Evolutionary conservation across 2,329 filamentous ascomycete genomes (phyloP).

Genomic region (Diaporthe helianthi): DNA sequence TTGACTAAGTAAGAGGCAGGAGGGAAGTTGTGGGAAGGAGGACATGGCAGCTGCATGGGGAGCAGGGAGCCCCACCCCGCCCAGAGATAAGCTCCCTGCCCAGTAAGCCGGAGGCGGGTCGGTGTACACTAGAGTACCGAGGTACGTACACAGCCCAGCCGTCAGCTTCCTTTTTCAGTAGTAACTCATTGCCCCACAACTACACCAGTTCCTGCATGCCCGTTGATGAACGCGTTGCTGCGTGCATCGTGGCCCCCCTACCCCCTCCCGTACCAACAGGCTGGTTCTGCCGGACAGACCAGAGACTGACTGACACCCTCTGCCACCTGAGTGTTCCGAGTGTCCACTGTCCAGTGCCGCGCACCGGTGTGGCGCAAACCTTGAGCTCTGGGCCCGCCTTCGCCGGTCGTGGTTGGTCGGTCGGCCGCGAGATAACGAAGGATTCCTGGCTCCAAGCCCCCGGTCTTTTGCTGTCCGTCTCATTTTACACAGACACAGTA

Average conservation of each 20-base stretch:
- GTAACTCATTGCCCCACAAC: not conserved
- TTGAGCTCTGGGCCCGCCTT: not conserved
- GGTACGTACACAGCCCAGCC: not conserved
- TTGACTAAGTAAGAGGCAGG: too few species aligned
- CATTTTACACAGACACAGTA: not conserved
- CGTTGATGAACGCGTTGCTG: not conserved
- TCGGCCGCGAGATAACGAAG: constrained; percentile 13
- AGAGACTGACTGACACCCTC: too few species aligned
- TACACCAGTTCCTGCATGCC: constrained; percentile 1
- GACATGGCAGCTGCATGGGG: too few species aligned
- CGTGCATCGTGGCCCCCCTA: not conserved
- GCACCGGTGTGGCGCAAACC: not conserved
- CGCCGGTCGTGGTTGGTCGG: constrained; percentile 2
- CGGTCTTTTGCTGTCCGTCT: not conserved
- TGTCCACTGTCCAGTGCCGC: not conserved
- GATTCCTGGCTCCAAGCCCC: constrained; percentile 10
- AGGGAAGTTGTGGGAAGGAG: too few species aligned
- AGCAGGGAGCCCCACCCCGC: constrained; percentile 8
- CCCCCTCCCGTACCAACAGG: constrained; percentile 3
- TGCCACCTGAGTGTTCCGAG: too few species aligned
- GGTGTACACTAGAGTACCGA: too few species aligned
- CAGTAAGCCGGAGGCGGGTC: not conserved
- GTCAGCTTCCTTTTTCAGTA: not conserved
- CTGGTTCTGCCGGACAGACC: not conserved
- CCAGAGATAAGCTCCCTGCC: constrained; percentile 20